Conservation (phyloP, 208 protist genomes). For the Dictyostelium gargantuum region DNA sequence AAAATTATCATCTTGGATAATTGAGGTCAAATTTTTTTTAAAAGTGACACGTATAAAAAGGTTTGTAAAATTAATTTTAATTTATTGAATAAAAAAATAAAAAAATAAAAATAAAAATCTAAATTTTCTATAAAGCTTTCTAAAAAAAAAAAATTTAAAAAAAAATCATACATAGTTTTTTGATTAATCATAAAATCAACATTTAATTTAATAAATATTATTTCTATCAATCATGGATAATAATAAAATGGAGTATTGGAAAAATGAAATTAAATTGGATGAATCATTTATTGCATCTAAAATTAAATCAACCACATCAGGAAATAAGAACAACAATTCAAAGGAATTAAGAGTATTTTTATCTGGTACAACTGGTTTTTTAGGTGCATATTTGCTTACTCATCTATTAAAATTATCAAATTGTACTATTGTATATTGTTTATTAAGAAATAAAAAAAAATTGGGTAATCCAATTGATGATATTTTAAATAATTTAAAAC, state of each 20-base stretch:
- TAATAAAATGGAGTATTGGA: conserved; percentile 18
- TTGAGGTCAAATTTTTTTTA: too few species aligned
- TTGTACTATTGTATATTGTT: conserved; percentile 2
- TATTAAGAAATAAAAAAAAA: conserved; percentile 2
- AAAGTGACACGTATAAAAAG: too few species aligned
- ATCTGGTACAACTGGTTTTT: not conserved
- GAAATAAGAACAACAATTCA: not conserved
- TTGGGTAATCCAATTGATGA: not conserved
- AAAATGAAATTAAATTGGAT: conserved; percentile 20
- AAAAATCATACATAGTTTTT: too few species aligned
- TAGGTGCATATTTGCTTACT: conserved; percentile 7
- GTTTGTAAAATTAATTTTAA: too few species aligned
- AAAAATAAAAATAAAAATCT: too few species aligned
- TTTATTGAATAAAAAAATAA: too few species aligned
- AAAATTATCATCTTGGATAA: too few species aligned
- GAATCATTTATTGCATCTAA: not conserved
- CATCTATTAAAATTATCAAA: not conserved
- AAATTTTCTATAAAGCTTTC: too few species aligned
- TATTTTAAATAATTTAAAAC: not conserved
- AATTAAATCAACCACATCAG: not conserved
- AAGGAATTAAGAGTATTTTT: conserved; percentile 5
- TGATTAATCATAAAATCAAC: too few species aligned
- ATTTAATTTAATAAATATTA: too few species aligned
- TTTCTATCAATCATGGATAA: too few species aligned
- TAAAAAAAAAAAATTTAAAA: too few species aligned